These are phyloP conservation scores for Teratosphaeria gauchensis DNA, from an alignment of 2,329 filamentous ascomycete species.

Conservation along the genomic window DNA sequence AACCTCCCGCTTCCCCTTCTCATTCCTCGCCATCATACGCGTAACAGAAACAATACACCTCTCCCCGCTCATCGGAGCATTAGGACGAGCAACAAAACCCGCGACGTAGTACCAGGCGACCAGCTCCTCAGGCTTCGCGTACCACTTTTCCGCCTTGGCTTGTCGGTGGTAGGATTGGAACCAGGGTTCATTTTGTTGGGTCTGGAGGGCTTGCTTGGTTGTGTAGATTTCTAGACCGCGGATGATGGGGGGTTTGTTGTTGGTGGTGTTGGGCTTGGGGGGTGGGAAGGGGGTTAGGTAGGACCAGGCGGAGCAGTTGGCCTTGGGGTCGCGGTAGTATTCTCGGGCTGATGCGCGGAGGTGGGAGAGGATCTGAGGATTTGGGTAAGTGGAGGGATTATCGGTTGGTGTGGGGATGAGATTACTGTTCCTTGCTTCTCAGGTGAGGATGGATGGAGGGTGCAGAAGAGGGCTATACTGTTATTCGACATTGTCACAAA, in stretches of 20 bases:
- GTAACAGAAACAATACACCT: slow-evolving; percentile 11
- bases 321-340: slow-evolving; percentile 15
- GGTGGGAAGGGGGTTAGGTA: slow-evolving; percentile 11
- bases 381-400: neutral
- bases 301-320: slow-evolving; percentile 14
- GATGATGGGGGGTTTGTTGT: slow-evolving; percentile 1
- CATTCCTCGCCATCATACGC: slow-evolving; percentile 8
- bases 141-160: slow-evolving; percentile 13
- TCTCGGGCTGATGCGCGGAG: slow-evolving; percentile 13
- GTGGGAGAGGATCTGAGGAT: slow-evolving; percentile 17
- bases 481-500: neutral
- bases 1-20: neutral
- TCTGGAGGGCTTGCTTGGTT: slow-evolving; percentile 12
- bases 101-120: slow-evolving; percentile 15
- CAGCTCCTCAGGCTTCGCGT: slow-evolving; percentile 13
- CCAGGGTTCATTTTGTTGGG: slow-evolving; percentile 18
- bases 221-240: slow-evolving; percentile 20
- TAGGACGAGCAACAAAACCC: slow-evolving; percentile 14
- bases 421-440: slow-evolving; percentile 14
- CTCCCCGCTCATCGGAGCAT: slow-evolving; percentile 4
- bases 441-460: slow-evolving; percentile 13
- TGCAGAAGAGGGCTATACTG: slow-evolving; percentile 17
- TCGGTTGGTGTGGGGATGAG: neutral
- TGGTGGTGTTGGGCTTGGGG: slow-evolving; percentile 1
- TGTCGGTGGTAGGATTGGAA: slow-evolving; percentile 18